Percentiles rank a stretch among this genome's conserved stretches.
Conservation (phyloP, 352 stramenopile species). For the Globisporangium radiosum region DNA sequence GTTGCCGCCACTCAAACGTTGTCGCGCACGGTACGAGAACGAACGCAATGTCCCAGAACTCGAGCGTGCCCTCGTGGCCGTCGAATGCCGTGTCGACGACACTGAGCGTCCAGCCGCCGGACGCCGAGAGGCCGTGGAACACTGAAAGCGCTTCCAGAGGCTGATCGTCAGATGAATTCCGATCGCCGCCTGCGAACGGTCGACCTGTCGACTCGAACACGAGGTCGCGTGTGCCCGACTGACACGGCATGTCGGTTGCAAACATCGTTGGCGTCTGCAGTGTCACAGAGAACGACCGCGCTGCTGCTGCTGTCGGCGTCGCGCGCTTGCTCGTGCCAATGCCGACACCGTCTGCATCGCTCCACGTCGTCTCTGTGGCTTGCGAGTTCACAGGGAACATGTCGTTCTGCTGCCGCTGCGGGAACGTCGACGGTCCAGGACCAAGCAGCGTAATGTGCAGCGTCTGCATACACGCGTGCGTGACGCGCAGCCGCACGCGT, state of each 20-base stretch:
- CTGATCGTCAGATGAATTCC: not conserved
- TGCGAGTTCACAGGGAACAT: slow-evolving; percentile 34
- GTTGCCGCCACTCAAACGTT: slow-evolving; percentile 45
- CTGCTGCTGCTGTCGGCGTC: slow-evolving; percentile 26
- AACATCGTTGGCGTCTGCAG: slow-evolving; percentile 37
- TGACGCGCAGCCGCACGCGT: slow-evolving; percentile 41
- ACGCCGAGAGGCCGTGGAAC: slow-evolving; percentile 48
- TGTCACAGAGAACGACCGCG: slow-evolving; percentile 43
- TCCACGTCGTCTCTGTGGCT: slow-evolving; percentile 37
- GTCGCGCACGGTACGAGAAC: slow-evolving; percentile 43
- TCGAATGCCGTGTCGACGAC: slow-evolving; percentile 37
- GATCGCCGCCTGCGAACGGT: not conserved
- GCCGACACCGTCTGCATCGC: slow-evolving; percentile 20
- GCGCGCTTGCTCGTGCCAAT: slow-evolving; percentile 18
- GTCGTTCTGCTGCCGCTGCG: slow-evolving; percentile 34
- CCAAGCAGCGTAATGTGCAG: slow-evolving; percentile 54
- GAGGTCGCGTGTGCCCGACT: slow-evolving; percentile 25
- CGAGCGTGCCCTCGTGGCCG: slow-evolving; percentile 29
- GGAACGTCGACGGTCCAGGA: slow-evolving; percentile 47
- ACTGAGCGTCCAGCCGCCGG: slow-evolving; percentile 55
- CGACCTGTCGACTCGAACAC: slow-evolving; percentile 20
- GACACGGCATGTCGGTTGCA: slow-evolving; percentile 17
- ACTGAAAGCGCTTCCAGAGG: slow-evolving; percentile 39
- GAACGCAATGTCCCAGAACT: slow-evolving; percentile 51
- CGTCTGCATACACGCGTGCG: slow-evolving; percentile 44